Conservation (phyloP, 2,329 filamentous ascomycete species). For the Xylaria sp. region DNA sequence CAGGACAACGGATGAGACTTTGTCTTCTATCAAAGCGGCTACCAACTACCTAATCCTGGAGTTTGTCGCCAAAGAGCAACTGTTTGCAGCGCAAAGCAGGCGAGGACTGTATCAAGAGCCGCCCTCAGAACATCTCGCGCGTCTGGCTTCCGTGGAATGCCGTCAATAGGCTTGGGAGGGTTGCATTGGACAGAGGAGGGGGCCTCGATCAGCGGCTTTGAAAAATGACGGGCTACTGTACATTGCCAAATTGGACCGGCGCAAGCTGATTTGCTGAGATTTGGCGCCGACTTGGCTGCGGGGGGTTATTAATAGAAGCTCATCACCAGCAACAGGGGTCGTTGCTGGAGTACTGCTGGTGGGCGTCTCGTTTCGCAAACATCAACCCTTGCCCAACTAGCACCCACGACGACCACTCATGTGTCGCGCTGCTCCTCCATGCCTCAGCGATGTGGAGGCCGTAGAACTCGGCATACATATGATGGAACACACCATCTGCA, state of each 20-base stretch:
- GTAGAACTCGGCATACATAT: slow-evolving; percentile 38
- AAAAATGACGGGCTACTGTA: slow-evolving; percentile 33
- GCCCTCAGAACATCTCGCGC: slow-evolving; percentile 34
- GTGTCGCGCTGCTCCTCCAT: slow-evolving; percentile 34
- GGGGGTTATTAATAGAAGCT: slow-evolving; percentile 47
- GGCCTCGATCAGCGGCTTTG: slow-evolving; percentile 32
- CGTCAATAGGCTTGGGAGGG: slow-evolving; percentile 25
- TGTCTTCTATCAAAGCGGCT: neutral
- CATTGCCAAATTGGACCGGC: slow-evolving; percentile 35
- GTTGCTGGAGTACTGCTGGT: slow-evolving; percentile 8
- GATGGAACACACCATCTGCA: slow-evolving; percentile 42
- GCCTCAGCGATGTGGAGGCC: slow-evolving; percentile 40
- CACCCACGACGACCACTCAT: slow-evolving; percentile 42
- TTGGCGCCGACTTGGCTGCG: slow-evolving; percentile 42
- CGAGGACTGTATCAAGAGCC: slow-evolving; percentile 31
- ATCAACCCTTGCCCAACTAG: slow-evolving; percentile 41
- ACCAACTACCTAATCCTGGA: neutral
- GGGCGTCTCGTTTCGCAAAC: slow-evolving; percentile 50
- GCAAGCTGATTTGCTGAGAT: slow-evolving; percentile 37
- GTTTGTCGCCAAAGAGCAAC: neutral
- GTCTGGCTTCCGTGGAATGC: slow-evolving; percentile 31
- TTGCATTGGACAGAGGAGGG: slow-evolving; percentile 21
- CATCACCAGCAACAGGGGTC: slow-evolving; percentile 36
- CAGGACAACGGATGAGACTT: slow-evolving; percentile 11
- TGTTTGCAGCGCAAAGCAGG: slow-evolving; percentile 10